Evolutionary conservation across 1,139 yeast genomes (phyloP).

Genomic region (Magnusiomyces magnusii): DNA sequence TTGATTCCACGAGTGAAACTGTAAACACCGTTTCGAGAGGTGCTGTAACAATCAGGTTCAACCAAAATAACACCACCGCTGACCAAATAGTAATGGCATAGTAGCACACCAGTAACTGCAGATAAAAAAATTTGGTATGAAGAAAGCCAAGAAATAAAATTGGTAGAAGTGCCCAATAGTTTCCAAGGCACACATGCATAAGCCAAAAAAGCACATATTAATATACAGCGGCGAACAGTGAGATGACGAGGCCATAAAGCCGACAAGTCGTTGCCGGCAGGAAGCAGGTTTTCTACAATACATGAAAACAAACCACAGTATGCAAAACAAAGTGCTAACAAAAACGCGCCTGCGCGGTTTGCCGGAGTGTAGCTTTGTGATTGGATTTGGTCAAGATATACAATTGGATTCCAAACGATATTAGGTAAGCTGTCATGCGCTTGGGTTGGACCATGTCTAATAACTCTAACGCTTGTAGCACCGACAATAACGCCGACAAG

Average conservation of each 20-base stretch:
- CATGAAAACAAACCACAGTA: constrained; percentile 39
- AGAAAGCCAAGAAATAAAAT: constrained; percentile 62
- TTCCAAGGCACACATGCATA: constrained; percentile 54
- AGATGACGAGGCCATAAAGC: constrained; percentile 48
- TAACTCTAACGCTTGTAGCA: constrained; percentile 55
- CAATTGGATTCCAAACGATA: constrained; percentile 46
- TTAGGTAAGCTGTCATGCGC: constrained; percentile 21
- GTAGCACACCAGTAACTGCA: constrained; percentile 65
- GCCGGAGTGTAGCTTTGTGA: constrained; percentile 29
- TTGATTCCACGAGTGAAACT: constrained; percentile 53
- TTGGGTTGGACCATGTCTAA: constrained; percentile 32
- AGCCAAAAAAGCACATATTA: constrained; percentile 17
- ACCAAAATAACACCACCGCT: constrained; percentile 59
- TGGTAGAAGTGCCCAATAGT: constrained; percentile 53
- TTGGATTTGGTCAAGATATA: constrained; percentile 14
- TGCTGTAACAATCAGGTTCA: constrained; percentile 46
- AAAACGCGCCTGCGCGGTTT: constrained; percentile 69
- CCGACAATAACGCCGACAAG: constrained; percentile 70
- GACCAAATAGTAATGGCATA: constrained; percentile 58
- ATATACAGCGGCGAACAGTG: constrained; percentile 41
- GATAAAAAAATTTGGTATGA: constrained; percentile 72
- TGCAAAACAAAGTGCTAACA: constrained; percentile 52
- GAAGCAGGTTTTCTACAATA: constrained; percentile 48
- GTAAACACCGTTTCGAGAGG: constrained; percentile 42
- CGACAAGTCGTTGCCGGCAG: constrained; percentile 53